Evolutionary conservation across 2,329 filamentous ascomycete species (phyloP), one percentile per base, ranked within the genome.

Genomic region (Tothia fuscella): DNA sequence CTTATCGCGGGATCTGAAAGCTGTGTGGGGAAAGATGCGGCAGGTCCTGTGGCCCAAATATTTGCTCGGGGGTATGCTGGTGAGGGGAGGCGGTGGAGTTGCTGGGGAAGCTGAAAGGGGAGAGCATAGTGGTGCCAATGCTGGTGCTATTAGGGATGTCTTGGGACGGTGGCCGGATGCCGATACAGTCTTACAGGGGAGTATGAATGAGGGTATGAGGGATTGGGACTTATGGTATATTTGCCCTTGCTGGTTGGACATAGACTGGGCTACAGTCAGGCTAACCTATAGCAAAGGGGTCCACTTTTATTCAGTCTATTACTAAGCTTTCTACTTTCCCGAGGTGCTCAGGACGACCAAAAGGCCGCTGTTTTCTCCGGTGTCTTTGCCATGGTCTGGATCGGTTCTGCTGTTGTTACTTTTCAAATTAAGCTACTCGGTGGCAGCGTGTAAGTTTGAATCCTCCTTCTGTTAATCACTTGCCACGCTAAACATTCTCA

Each of bases 11-110:
- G 91, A 98, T 61, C 67, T 98, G 50, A 65, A 89, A 6, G 91
- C 87, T 20, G 86, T 96, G 26, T 96, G 91, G 89, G 83, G 85
- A 65, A 98, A 98, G 72, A 86, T 98, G 80, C 80, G 84, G 61
- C 89, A 95, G 68, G 91, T 98, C 29, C 76, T 98, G 46, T 98
- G 86, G 64, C 91, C 91, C 14, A 88, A 88, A 56, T 96, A 96
- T 65, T 72, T 98, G 37, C 80, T 98, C 19, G 76, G 76, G 30
- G 76, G 76, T 29, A 68, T 79, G 54, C 62, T 80, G 16, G 13
- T 38, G 62, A 63, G 70, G 48, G 61, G 68, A 38, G 68, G 72
- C 24, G 72, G 72, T n/a, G 72, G 72, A 28, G 70, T 68, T 47
- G 66, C 65, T 16, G 72, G 68, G 3, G 44, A 39, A 26, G 71